Evolutionary conservation across 768 basidiomycete species (phyloP), one percentile per base, ranked within the genome.

Genomic region (Grammothele lineata): DNA sequence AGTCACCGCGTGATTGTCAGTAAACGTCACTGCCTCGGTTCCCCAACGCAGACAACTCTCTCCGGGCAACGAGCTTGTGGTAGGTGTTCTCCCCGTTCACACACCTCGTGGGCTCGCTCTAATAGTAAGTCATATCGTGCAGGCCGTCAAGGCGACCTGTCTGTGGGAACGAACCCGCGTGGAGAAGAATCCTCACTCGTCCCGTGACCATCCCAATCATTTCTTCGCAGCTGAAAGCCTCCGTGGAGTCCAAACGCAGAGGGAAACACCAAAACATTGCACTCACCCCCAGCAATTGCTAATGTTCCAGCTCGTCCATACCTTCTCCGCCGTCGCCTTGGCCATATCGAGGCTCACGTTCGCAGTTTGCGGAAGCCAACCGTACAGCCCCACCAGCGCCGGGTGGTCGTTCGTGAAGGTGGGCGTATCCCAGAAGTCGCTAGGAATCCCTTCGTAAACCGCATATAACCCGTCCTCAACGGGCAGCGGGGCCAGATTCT

Each of bases 321-420:
- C 76, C 55, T 76, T 78, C 55, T 76, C 72, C 15, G 75, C 71
- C 0, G 80, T 82, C 18, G 60, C 48, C 40, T 69, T 73, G 18
- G 77, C 73, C 24, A 72, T 69, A n/a, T 64, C 59, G 10, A 75
- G 14, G 52, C 78, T 70, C 43, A 82, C 50, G 4, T 70, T 76
- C 1, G 68, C 62, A 1, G 76, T 77, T 5, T 66, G 66, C 9
- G 80, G 78, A 5, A 82, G 66, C 79, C 78, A 82, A 2, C 80
- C 80, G 51, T 77, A 64, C 23, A 80, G 53, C 1, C 79, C 80
- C 5, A 75, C 75, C 32, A 82, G 60, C 5, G 77, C 72, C 0
- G 80, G 80, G 54, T 82, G 80, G 54, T 80, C 76, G 51, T 76
- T 79, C 26, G 70, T 81, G 51, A 70, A 78, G 27, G 57, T 63